Evolutionary conservation across 257 asterid genomes (phyloP).

Genomic region (Verbascum thapsus): DNA sequence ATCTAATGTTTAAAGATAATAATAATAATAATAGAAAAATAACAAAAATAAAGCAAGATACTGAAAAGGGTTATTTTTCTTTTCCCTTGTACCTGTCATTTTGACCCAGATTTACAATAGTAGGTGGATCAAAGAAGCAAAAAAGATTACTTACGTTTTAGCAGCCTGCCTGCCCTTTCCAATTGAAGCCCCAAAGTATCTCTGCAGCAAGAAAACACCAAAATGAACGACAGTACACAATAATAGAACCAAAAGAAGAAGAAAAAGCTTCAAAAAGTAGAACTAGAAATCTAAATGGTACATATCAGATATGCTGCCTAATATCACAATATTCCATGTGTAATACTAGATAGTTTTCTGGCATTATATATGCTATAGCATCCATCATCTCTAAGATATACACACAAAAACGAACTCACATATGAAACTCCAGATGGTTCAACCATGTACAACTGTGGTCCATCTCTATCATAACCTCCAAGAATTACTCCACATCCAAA

Average conservation of each 20-base stretch:
- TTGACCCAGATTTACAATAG: constrained; percentile 6
- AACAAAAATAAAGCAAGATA: background rate
- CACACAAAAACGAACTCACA: constrained; percentile 43
- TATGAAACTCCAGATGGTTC: constrained; percentile 90
- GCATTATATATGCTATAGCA: constrained; percentile 19
- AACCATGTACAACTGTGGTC: constrained; percentile 87
- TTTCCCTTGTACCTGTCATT: background rate
- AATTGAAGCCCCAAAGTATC: constrained; percentile 93
- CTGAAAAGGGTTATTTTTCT: background rate
- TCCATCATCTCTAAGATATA: constrained; percentile 1
- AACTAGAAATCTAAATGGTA: background rate
- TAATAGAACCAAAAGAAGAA: constrained; percentile 7
- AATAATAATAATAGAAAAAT: background rate
- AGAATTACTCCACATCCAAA: constrained; percentile 91
- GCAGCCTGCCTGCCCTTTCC: constrained; percentile 99
- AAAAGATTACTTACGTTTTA: constrained; percentile 66
- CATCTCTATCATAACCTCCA: constrained; percentile 97
- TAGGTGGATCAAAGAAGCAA: constrained; percentile 2
- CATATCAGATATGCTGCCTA: constrained; percentile 11
- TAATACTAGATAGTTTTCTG: background rate
- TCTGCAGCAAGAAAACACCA: constrained; percentile 40
- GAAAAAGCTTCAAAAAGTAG: background rate
- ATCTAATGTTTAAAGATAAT: background rate
- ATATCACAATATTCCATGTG: constrained; percentile 1
- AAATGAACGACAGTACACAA: constrained; percentile 24